A percentile compares a stretch with the other conserved stretches of the same genome.
These are phyloP conservation scores for Geotrichum aggregatum DNA, from an alignment of 1,139 yeast genomes.

Conservation along the genomic window DNA sequence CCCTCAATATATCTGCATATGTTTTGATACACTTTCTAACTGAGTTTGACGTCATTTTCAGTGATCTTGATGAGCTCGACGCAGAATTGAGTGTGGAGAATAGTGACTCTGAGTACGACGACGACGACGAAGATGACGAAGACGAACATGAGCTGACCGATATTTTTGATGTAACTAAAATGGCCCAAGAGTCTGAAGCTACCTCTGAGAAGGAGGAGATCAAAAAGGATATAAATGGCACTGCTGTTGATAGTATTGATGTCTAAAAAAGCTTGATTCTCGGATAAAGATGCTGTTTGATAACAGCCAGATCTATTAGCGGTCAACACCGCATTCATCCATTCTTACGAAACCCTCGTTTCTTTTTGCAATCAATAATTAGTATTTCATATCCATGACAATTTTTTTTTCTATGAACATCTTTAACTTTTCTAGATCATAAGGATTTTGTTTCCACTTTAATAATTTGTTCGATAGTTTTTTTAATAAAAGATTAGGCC, in stretches of 20 bases:
- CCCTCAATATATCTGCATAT: conserved; percentile 66
- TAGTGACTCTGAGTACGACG: not conserved
- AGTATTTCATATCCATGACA: too few species aligned
- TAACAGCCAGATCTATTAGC: too few species aligned
- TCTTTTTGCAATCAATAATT: too few species aligned
- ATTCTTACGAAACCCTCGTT: too few species aligned
- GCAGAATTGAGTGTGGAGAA: not conserved
- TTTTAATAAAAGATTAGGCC: too few species aligned
- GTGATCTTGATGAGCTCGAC: conserved; percentile 35
- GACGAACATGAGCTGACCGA: not conserved
- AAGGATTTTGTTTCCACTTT: too few species aligned
- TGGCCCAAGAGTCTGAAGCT: not conserved
- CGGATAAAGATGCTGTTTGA: too few species aligned
- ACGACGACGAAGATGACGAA: not conserved
- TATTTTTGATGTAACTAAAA: not conserved
- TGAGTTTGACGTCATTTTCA: conserved; percentile 64
- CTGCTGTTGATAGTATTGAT: too few species aligned
- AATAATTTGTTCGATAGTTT: too few species aligned
- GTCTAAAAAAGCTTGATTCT: not conserved
- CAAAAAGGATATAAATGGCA: not conserved
- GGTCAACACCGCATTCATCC: too few species aligned
- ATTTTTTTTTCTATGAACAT: too few species aligned
- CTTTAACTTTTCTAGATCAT: too few species aligned
- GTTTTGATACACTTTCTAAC: conserved; percentile 61
- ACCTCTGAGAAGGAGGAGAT: not conserved